Conservation (phyloP, 257 asterid genomes). For the Parsonsia alboflavescens region DNA sequence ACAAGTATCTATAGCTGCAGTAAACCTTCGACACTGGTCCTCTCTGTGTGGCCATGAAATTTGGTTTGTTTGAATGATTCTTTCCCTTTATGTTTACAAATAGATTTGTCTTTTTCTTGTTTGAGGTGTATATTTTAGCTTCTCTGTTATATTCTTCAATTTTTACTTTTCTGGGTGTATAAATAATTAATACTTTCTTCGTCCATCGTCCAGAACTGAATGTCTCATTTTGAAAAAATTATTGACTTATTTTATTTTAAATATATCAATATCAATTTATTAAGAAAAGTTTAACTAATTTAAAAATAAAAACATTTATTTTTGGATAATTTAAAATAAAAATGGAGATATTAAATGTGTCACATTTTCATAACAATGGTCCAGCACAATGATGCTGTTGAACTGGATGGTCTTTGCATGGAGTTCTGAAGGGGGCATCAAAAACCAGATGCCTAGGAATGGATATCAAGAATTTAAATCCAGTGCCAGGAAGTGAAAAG, state of each 20-base stretch:
- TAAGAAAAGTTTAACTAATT: too few species aligned
- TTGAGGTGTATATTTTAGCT: not conserved
- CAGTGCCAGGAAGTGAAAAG: not conserved
- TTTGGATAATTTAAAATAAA: too few species aligned
- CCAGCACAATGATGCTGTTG: not conserved
- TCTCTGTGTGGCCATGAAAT: not conserved
- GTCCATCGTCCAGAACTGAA: too few species aligned
- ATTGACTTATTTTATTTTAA: too few species aligned
- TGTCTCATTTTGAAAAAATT: too few species aligned
- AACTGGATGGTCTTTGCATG: not conserved
- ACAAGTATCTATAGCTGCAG: not conserved
- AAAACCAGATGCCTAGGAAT: not conserved
- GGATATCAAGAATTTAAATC: too few species aligned
- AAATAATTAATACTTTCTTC: too few species aligned
- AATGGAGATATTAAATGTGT: too few species aligned
- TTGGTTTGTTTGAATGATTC: slow-evolving; percentile 11
- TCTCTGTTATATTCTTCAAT: not conserved
- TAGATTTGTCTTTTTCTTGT: not conserved
- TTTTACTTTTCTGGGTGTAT: not conserved
- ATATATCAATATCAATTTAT: too few species aligned
- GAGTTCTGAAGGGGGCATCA: not conserved
- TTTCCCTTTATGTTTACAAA: not conserved
- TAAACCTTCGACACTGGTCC: not conserved
- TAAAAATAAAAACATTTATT: too few species aligned
- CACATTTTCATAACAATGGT: too few species aligned